A percentile compares a stretch with the other conserved stretches of the same genome.
phyloP scores from a whole-genome alignment of 179 eudicot genomes.

The Drosera spatulata region DNA sequence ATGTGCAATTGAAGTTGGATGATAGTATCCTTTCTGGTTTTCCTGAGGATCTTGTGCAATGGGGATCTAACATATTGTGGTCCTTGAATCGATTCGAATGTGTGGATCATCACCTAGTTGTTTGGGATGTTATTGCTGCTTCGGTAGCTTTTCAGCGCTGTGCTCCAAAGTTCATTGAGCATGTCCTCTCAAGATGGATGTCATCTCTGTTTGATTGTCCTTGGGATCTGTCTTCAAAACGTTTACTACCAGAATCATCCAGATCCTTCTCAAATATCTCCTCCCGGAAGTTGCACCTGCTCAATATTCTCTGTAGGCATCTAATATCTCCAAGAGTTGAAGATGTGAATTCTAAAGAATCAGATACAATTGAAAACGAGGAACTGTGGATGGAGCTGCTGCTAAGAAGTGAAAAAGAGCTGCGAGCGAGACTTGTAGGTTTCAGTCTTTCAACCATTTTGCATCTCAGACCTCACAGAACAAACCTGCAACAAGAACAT shows the following conservation, averaged over 20 bases:
- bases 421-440: constrained; percentile 68
- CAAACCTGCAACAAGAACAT: constrained; percentile 11
- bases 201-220: constrained; percentile 17
- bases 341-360: constrained; percentile 19
- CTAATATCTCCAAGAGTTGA: constrained; percentile 28
- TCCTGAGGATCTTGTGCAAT: constrained; percentile 39
- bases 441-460: constrained; percentile 35
- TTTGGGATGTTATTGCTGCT: constrained; percentile 80
- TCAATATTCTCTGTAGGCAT: constrained; percentile 57
- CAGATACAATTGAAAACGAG: constrained; percentile 23
- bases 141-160: constrained; percentile 54
- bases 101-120: constrained; percentile 39
- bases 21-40: constrained; percentile 35
- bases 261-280: constrained; percentile 29
- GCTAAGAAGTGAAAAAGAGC: constrained; percentile 48
- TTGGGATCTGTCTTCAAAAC: constrained; percentile 15
- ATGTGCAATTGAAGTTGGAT: constrained; percentile 18
- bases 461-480: constrained; percentile 11
- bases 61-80: constrained; percentile 64
- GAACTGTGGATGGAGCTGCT: constrained; percentile 58
- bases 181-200: constrained; percentile 46
- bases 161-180: constrained; percentile 32
- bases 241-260: constrained; percentile 20
- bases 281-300: constrained; percentile 59
- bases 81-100: constrained; percentile 45